phyloP scores from a whole-genome alignment of 2,329 filamentous ascomycete genomes.

The Colletotrichum lupini region DNA sequence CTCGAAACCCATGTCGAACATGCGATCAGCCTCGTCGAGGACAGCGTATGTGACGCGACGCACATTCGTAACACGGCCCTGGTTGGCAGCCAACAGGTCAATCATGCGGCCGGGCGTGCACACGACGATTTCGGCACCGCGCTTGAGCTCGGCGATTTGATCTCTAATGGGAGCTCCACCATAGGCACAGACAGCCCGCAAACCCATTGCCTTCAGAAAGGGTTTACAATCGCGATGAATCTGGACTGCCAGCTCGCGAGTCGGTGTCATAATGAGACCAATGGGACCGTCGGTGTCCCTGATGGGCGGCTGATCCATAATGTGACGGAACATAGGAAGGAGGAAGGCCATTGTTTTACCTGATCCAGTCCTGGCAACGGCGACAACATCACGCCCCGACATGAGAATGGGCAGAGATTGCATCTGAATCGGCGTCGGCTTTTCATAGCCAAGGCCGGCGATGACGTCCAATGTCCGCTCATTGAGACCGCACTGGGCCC shows the following conservation, averaged over 20 bases:
- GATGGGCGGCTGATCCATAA: slow-evolving; percentile 89
- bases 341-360: slow-evolving; percentile 97
- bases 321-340: slow-evolving; percentile 97
- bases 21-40: slow-evolving; percentile 95
- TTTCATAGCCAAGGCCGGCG: slow-evolving; percentile 82
- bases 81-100: slow-evolving; percentile 91
- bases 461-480: slow-evolving; percentile 90
- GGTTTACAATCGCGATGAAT: slow-evolving; percentile 96
- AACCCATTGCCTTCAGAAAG: slow-evolving; percentile 86
- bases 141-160: slow-evolving; percentile 95
- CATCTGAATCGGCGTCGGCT: slow-evolving; percentile 92
- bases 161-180: slow-evolving; percentile 97
- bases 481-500: slow-evolving; percentile 93
- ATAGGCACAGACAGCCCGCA: slow-evolving; percentile 92
- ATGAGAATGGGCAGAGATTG: slow-evolving; percentile 96
- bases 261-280: slow-evolving; percentile 91
- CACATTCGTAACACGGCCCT: slow-evolving; percentile 93
- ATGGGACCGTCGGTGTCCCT: slow-evolving; percentile 89
- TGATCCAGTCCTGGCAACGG: slow-evolving; percentile 96
- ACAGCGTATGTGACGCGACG: slow-evolving; percentile 92
- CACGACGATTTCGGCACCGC: slow-evolving; percentile 93
- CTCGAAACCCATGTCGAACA: slow-evolving; percentile 99
- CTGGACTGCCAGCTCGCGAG: slow-evolving; percentile 91
- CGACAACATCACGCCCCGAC: slow-evolving; percentile 95
- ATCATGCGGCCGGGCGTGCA: slow-evolving; percentile 97